phyloP scores from a whole-genome alignment of 257 asterid species.

The Jaltomata sinuosa region DNA sequence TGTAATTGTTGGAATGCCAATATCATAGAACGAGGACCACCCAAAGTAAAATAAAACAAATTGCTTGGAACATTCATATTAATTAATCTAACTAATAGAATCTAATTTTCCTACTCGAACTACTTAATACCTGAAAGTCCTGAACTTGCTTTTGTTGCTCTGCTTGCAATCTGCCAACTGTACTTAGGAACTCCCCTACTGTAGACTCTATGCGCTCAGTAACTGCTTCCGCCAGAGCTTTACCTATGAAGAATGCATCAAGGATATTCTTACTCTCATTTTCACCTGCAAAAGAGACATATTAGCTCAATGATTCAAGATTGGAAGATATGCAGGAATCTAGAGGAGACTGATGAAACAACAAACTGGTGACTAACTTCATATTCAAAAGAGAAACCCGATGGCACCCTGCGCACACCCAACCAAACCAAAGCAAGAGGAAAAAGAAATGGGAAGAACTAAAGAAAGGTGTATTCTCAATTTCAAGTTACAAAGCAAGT shows the following conservation, averaged over 20 bases:
- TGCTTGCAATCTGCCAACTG: slow-evolving; percentile 70
- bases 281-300: slow-evolving; percentile 37
- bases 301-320: neutral
- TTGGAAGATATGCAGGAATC: neutral
- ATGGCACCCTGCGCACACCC: neutral
- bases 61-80: neutral
- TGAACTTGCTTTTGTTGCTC: slow-evolving; percentile 79
- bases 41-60: neutral
- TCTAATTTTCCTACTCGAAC: neutral
- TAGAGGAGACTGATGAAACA: neutral
- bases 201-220: slow-evolving; percentile 65
- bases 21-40: neutral
- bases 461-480: neutral
- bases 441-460: neutral
- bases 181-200: slow-evolving; percentile 74
- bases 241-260: slow-evolving; percentile 92
- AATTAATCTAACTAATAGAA: neutral
- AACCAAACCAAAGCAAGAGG: neutral
- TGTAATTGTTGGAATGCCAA: neutral
- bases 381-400: neutral
- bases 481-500: neutral
- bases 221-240: slow-evolving; percentile 78
- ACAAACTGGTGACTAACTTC: neutral
- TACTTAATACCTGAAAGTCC: slow-evolving; percentile 57
- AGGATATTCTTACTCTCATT: slow-evolving; percentile 58